Evolutionary conservation across 768 basidiomycete genomes (phyloP), one percentile per base, ranked within the genome.

Genomic region (Coprinopsis sp.): DNA sequence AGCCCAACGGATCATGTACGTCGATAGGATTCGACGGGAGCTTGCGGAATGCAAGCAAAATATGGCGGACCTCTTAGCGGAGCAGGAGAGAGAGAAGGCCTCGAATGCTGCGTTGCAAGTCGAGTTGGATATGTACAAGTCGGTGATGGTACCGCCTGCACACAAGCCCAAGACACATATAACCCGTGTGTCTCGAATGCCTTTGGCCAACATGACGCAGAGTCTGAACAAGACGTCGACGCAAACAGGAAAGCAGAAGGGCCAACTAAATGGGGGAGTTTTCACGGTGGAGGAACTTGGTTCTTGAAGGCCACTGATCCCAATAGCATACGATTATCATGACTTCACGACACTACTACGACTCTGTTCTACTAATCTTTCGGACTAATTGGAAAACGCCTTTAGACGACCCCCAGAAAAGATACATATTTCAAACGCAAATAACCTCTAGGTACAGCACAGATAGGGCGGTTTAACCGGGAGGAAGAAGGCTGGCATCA

Each of bases 401-500:
- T 4, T 13, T 21, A 23, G 37, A 38, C 8, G 24, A 21, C 37
- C 21, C 37, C 11, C n/a, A 38, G 14, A 41, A n/a, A 41, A 31
- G 23, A 12, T 39, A 45, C 27, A 46, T 30, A 25, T 18, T 22
- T 23, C 19, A 16, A 19, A 21, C 25, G 34, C 29, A n/a, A 6
- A 24, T 22, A 18, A 24, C 22, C 22, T 33, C 12, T 30, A 21
- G 6, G n/a, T n/a, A 16, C 29, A 36, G 37, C 21, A 18, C n/a
- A n/a, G n/a, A n/a, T n/a, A n/a, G n/a, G n/a, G n/a, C n/a, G n/a
- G 16, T 47, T 74, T 74, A 99, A 62, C 96, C 96, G 16, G 95
- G 96, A 49, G 96, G 96, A 3, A 99, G 82, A 33, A 96, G 72
- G 57, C 86, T 92, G 5, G 91, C 85, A 62, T 99, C 96, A 33